phyloP scores from a whole-genome alignment of 2,329 filamentous ascomycete species.

The Fusarium sp. region DNA sequence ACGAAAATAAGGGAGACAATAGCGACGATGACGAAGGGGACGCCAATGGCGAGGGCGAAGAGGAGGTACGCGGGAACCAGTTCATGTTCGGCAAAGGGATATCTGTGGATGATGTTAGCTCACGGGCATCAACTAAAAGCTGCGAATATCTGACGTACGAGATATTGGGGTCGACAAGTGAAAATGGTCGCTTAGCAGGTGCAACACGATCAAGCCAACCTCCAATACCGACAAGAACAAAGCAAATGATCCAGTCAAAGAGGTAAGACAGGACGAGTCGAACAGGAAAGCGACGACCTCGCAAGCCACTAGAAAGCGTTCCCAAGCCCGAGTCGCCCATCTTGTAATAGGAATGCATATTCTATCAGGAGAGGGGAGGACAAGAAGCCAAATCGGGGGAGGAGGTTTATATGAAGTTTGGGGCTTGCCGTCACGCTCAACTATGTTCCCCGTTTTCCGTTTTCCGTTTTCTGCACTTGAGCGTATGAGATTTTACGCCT shows the following conservation, averaged over 20 bases:
- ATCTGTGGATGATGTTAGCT: constrained; percentile 59
- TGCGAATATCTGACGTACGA: constrained; percentile 64
- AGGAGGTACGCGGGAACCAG: constrained; percentile 78
- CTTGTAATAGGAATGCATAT: constrained; percentile 44
- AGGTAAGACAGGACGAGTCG: constrained; percentile 73
- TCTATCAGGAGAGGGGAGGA: constrained; percentile 22
- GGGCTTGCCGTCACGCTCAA: constrained; percentile 25
- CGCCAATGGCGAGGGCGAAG: constrained; percentile 70
- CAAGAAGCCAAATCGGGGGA: constrained; percentile 19
- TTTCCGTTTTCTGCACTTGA: constrained; percentile 15
- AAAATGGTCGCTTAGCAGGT: constrained; percentile 79
- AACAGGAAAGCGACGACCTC: constrained; percentile 48
- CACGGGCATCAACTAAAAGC: not conserved
- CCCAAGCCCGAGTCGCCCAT: constrained; percentile 46
- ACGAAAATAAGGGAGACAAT: constrained; percentile 77
- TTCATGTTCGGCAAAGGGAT: constrained; percentile 77
- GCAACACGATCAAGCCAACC: constrained; percentile 69
- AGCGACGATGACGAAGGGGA: constrained; percentile 77
- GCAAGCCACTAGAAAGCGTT: constrained; percentile 28
- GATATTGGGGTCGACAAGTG: constrained; percentile 78
- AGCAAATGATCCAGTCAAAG: constrained; percentile 79
- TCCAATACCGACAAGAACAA: constrained; percentile 69
- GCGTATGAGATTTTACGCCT: constrained; percentile 2
- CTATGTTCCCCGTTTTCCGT: constrained; percentile 16
- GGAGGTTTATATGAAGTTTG: constrained; percentile 29